These are phyloP conservation scores for Conidiobolus incongruus DNA, from an alignment of 371 early-diverging fungal species.

Conservation along the genomic window DNA sequence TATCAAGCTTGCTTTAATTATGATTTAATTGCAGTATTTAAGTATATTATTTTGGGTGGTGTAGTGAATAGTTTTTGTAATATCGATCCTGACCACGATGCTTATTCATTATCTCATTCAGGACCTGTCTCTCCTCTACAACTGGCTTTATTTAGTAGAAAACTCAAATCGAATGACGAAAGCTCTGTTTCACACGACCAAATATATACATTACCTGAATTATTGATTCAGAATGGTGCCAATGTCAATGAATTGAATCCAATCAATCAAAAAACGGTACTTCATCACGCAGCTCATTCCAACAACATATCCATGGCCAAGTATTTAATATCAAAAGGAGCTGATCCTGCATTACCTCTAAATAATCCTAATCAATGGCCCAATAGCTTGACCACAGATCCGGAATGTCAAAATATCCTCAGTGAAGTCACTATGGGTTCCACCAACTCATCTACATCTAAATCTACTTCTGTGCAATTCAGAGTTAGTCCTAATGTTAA, in stretches of 20 bases:
- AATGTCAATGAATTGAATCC: neutral
- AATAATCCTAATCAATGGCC: neutral
- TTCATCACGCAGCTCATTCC: neutral
- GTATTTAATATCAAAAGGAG: slow-evolving; percentile 4
- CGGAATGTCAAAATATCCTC: neutral
- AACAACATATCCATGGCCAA: neutral
- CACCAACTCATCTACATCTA: too few relatives aligned
- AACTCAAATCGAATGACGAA: neutral
- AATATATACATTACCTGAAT: neutral
- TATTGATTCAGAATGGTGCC: slow-evolving; percentile 5
- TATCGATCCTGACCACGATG: neutral
- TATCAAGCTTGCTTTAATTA: neutral
- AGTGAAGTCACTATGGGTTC: neutral
- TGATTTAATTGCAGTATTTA: neutral
- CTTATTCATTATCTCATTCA: too few relatives aligned
- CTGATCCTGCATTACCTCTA: neutral
- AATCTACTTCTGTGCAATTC: too few relatives aligned
- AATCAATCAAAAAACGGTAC: neutral
- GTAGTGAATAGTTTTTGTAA: neutral
- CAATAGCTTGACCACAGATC: neutral
- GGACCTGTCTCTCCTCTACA: slow-evolving; percentile 1
- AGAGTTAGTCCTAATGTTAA: too few relatives aligned
- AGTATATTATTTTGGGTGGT: slow-evolving; percentile 2
- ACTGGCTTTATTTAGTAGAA: neutral
- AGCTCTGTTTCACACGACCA: neutral